Evolutionary conservation across 352 stramenopile genomes (phyloP).

Genomic region (Phytophthora hibernalis): DNA sequence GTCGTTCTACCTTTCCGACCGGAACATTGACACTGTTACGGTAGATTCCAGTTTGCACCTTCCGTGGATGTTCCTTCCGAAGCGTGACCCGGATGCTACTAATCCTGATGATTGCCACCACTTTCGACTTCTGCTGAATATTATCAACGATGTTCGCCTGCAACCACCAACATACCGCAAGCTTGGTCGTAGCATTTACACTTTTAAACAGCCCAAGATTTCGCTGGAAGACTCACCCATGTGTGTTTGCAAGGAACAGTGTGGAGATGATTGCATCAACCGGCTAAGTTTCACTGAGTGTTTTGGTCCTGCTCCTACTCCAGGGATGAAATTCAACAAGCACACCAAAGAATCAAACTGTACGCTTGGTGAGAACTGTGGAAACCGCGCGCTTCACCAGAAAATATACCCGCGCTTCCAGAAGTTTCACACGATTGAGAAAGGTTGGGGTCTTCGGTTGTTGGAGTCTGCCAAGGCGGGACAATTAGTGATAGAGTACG

Average conservation of each 20-base stretch:
- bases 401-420: conserved; percentile 77
- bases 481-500: conserved; percentile 94
- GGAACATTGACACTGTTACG: conserved; percentile 68
- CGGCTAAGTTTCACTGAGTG: conserved; percentile 93
- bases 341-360: conserved; percentile 91
- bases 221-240: conserved; percentile 79
- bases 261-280: conserved; percentile 94
- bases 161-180: conserved; percentile 82
- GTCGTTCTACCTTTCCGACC: conserved; percentile 69
- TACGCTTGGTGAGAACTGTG: conserved; percentile 88
- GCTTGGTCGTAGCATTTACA: conserved; percentile 83
- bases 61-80: conserved; percentile 82
- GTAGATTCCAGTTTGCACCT: conserved; percentile 82
- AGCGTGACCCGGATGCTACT: conserved; percentile 57
- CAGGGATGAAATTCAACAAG: conserved; percentile 74
- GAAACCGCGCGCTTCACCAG: conserved; percentile 92
- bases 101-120: conserved; percentile 72
- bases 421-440: conserved; percentile 84
- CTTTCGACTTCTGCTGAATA: conserved; percentile 71
- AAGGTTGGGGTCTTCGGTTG: conserved; percentile 91
- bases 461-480: conserved; percentile 83
- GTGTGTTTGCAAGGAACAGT: conserved; percentile 83
- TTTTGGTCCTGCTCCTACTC: conserved; percentile 72
- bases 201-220: conserved; percentile 82
- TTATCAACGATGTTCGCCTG: conserved; percentile 80